Conservation (phyloP, 371 early-diverging fungal species). For the Smittium mucronatum region DNA sequence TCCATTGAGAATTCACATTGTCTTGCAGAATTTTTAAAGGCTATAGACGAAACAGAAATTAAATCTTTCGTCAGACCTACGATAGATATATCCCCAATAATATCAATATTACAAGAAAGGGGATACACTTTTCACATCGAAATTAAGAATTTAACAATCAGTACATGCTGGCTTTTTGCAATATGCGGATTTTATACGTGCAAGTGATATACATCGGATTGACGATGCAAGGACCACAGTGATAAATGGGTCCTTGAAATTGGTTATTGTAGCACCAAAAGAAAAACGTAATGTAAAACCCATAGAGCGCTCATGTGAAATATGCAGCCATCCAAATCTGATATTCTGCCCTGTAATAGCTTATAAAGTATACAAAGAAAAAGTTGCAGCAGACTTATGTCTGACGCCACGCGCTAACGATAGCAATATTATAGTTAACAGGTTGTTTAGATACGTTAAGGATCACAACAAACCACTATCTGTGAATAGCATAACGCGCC, state of each 20-base stretch:
- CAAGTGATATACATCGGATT: constrained; percentile 21
- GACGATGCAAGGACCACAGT: constrained; percentile 8
- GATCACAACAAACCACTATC: background rate
- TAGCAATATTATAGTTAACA: background rate
- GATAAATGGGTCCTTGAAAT: background rate
- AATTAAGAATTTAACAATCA: background rate
- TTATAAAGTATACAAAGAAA: constrained; percentile 9
- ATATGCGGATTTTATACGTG: constrained; percentile 22
- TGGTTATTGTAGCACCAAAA: constrained; percentile 16
- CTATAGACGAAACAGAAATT: background rate
- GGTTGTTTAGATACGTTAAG: background rate
- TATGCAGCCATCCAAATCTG: background rate
- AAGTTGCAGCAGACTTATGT: constrained; percentile 13
- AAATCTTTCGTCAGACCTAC: background rate
- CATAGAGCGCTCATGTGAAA: constrained; percentile 5
- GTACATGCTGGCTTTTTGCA: constrained; percentile 9
- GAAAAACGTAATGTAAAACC: constrained; percentile 10
- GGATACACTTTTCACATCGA: background rate
- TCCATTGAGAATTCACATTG: background rate
- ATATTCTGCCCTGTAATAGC: constrained; percentile 15
- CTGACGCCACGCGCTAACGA: background rate
- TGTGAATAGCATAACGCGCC: background rate
- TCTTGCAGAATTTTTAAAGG: background rate
- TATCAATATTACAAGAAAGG: background rate
- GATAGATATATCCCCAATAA: background rate